Percentiles rank a stretch among this genome's conserved stretches.
These are phyloP conservation scores for Erythrophleum fordii DNA, from an alignment of 306 rosid species.

Conservation along the genomic window DNA sequence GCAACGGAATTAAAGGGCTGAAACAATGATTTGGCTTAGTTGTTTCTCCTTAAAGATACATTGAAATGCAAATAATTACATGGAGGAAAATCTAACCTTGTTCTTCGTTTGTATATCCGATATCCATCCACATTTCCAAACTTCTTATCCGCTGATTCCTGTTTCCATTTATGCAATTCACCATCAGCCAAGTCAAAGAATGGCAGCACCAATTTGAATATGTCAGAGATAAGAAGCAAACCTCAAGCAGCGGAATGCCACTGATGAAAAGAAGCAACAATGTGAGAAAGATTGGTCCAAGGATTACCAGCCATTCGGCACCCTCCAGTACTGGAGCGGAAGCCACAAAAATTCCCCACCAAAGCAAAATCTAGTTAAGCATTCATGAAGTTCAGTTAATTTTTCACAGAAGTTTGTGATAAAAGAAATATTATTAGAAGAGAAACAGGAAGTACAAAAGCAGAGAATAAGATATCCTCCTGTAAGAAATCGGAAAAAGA, in stretches of 20 bases:
- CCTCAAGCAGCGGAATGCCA: conserved; percentile 96
- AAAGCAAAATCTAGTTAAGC: conserved; percentile 73
- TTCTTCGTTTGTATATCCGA: conserved; percentile 66
- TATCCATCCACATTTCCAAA: conserved; percentile 74
- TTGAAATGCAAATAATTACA: conserved; percentile 26
- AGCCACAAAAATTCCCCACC: conserved; percentile 98
- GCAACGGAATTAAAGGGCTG: conserved; percentile 93
- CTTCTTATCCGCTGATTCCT: conserved; percentile 94
- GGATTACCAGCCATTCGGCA: conserved; percentile 89
- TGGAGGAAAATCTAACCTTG: conserved; percentile 61
- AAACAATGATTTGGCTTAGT: conserved; percentile 43
- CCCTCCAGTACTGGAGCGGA: conserved; percentile 73
- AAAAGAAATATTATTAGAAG: conserved; percentile 14
- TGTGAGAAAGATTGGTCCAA: conserved; percentile 85
- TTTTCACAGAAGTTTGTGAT: conserved; percentile 16
- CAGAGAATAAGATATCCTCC: background rate
- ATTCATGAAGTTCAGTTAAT: conserved; percentile 33
- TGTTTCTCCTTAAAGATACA: conserved; percentile 33
- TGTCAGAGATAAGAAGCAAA: conserved; percentile 51
- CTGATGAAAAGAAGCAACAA: conserved; percentile 93
- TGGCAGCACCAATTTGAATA: conserved; percentile 15
- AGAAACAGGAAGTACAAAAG: background rate
- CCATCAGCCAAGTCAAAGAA: conserved; percentile 32
- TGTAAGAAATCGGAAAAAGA: background rate
- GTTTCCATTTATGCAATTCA: conserved; percentile 44